These are phyloP conservation scores for Candida gorgasii DNA, from an alignment of 805 yeast species.

Conservation along the genomic window DNA sequence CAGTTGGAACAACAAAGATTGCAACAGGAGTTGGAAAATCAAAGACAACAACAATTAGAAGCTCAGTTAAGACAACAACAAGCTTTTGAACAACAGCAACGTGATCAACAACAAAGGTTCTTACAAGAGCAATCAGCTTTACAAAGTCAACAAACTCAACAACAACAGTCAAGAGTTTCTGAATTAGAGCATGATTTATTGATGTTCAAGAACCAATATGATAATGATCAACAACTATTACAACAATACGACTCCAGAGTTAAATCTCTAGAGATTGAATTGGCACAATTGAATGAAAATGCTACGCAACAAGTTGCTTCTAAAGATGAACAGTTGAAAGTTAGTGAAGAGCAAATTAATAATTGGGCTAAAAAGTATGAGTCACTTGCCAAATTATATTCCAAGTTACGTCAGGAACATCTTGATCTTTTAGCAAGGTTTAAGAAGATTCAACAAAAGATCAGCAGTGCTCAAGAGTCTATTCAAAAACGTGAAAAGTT, in stretches of 20 bases:
- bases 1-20: conserved; percentile 59
- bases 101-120: conserved; percentile 66
- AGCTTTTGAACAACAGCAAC: conserved; percentile 73
- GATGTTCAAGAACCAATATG: conserved; percentile 75
- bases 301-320: conserved; percentile 73
- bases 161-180: conserved; percentile 75
- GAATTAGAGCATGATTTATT: conserved; percentile 81
- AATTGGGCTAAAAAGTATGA: conserved; percentile 88
- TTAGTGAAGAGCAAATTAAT: conserved; percentile 70
- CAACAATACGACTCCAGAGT: conserved; percentile 88
- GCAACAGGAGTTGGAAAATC: conserved; percentile 63
- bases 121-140: conserved; percentile 65
- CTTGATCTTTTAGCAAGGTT: conserved; percentile 72
- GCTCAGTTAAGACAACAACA: conserved; percentile 70
- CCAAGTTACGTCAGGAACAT: conserved; percentile 91
- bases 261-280: conserved; percentile 74
- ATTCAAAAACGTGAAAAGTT: conserved; percentile 77
- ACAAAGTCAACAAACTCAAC: conserved; percentile 68
- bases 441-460: conserved; percentile 82
- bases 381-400: conserved; percentile 81
- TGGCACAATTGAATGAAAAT: conserved; percentile 57
- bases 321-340: conserved; percentile 69
- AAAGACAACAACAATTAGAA: conserved; percentile 65
- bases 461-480: conserved; percentile 87
- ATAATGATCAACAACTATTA: conserved; percentile 77